These are phyloP conservation scores for Nemania sp. DNA, from an alignment of 2,329 filamentous ascomycete species.

Conservation along the genomic window DNA sequence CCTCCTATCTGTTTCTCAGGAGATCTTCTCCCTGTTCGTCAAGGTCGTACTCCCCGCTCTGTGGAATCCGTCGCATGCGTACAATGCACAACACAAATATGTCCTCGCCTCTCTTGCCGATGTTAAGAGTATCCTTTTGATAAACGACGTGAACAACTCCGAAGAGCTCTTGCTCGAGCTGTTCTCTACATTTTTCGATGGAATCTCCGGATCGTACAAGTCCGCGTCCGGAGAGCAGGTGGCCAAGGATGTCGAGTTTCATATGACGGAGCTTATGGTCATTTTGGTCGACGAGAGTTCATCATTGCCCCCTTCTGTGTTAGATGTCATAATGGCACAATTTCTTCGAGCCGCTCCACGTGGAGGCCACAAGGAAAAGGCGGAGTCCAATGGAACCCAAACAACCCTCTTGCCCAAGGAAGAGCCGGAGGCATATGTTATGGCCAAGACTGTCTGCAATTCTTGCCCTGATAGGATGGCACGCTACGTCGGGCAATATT, in stretches of 20 bases:
- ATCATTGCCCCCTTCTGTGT: conserved; percentile 75
- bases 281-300: conserved; percentile 85
- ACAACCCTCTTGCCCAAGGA: conserved; percentile 84
- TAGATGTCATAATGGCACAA: conserved; percentile 93
- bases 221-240: conserved; percentile 77
- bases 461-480: conserved; percentile 91
- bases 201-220: conserved; percentile 77
- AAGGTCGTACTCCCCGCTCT: conserved; percentile 81
- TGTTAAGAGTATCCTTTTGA: conserved; percentile 90
- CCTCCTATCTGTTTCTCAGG: conserved; percentile 58
- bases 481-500: conserved; percentile 91
- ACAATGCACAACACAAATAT: conserved; percentile 91
- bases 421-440: conserved; percentile 89
- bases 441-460: conserved; percentile 94
- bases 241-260: conserved; percentile 89
- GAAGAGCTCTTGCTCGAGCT: conserved; percentile 79
- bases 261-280: conserved; percentile 84
- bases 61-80: conserved; percentile 82
- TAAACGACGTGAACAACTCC: conserved; percentile 83
- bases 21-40: conserved; percentile 90
- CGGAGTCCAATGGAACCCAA: conserved; percentile 71
- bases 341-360: conserved; percentile 86
- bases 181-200: conserved; percentile 90
- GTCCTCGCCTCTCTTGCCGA: conserved; percentile 86
- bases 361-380: conserved; percentile 61